These are phyloP conservation scores for Panaeolus cyanescens DNA, from an alignment of 768 basidiomycete species.

Conservation along the genomic window DNA sequence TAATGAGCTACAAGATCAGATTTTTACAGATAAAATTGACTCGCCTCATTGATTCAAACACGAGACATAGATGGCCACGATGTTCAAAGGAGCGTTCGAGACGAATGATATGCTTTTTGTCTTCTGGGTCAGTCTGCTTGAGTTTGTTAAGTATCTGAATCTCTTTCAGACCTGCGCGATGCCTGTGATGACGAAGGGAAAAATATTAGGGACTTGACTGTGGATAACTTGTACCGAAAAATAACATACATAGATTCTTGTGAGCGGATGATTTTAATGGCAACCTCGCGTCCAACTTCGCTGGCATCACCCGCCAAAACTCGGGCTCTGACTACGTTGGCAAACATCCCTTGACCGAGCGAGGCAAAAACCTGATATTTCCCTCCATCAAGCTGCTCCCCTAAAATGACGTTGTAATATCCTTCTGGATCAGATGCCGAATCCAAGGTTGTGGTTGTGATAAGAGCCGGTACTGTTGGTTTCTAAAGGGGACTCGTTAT, in stretches of 20 bases:
- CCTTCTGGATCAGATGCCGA: slow-evolving; percentile 93
- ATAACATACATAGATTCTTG: slow-evolving; percentile 92
- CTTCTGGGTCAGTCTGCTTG: slow-evolving; percentile 88
- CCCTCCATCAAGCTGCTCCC: slow-evolving; percentile 90
- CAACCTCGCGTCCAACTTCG: slow-evolving; percentile 70
- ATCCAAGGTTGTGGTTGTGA: slow-evolving; percentile 74
- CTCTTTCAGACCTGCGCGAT: slow-evolving; percentile 93
- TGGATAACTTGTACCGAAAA: neutral
- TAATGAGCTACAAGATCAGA: neutral
- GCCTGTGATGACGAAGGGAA: slow-evolving; percentile 57
- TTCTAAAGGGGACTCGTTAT: slow-evolving; percentile 31
- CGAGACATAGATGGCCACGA: slow-evolving; percentile 93
- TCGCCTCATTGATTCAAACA: slow-evolving; percentile 93
- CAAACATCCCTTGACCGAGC: slow-evolving; percentile 99
- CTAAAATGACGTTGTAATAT: slow-evolving; percentile 92
- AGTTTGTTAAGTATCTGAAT: slow-evolving; percentile 86
- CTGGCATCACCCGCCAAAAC: slow-evolving; percentile 68
- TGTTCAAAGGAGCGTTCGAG: slow-evolving; percentile 95
- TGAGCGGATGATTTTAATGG: slow-evolving; percentile 94
- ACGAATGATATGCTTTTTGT: slow-evolving; percentile 96
- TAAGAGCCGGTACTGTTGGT: slow-evolving; percentile 59
- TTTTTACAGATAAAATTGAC: neutral
- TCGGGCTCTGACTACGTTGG: slow-evolving; percentile 91
- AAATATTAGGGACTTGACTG: neutral
- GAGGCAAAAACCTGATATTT: slow-evolving; percentile 94